A percentile compares a stretch with the other conserved stretches of the same genome.
Evolutionary conservation across 2,329 filamentous ascomycete genomes (phyloP).

Genomic region (Elsinoe perseae): DNA sequence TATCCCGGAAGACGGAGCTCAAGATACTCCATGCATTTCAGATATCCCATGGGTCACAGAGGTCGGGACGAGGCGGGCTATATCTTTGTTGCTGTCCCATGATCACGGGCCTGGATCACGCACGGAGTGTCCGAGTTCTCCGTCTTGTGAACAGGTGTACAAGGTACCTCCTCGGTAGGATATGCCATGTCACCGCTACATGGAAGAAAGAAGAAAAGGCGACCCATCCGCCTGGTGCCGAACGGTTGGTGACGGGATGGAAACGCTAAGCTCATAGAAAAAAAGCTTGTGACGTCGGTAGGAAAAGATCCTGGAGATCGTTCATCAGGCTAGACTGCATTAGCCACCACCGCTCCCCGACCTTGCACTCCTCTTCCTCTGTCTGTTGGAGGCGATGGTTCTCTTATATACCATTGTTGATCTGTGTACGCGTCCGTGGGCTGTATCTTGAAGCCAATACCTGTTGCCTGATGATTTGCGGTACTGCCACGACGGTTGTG

Average conservation of each 20-base stretch:
- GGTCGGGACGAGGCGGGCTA: conserved; percentile 5
- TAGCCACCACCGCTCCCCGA: neutral
- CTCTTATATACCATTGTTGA: conserved; percentile 7
- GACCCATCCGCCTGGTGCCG: conserved; percentile 1
- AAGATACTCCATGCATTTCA: neutral
- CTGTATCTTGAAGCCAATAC: neutral
- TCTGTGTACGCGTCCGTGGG: neutral
- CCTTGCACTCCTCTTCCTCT: neutral
- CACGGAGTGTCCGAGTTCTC: neutral
- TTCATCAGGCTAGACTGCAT: neutral
- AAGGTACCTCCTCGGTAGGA: neutral
- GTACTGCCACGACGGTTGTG: neutral
- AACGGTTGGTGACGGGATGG: neutral
- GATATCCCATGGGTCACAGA: neutral
- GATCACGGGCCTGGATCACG: neutral
- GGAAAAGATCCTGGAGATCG: neutral
- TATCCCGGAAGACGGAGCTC: neutral
- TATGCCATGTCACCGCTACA: neutral
- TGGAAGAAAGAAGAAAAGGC: conserved; percentile 3
- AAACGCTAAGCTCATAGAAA: neutral
- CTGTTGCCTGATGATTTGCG: neutral
- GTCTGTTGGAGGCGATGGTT: neutral
- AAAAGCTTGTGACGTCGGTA: conserved; percentile 4
- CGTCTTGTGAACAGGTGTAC: neutral
- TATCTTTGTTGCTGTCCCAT: neutral